Percentiles rank a stretch among this genome's conserved stretches.
These are phyloP conservation scores for Tolypocladium capitatum DNA, from an alignment of 2,329 filamentous ascomycete species.

Conservation along the genomic window DNA sequence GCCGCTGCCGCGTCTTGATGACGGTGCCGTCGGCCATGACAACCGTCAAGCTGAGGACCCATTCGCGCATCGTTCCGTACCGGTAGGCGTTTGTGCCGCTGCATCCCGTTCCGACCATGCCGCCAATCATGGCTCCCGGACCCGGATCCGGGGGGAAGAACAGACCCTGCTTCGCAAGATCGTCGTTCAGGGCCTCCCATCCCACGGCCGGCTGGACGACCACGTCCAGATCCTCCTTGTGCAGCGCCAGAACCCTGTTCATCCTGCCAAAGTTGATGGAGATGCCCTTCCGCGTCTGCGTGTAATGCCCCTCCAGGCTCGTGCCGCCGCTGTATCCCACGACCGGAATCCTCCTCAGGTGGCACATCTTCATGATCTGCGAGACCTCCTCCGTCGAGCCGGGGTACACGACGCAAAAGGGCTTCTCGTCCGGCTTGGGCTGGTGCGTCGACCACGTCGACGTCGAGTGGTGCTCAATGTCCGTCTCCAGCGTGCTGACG, in stretches of 20 bases:
- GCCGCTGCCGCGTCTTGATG: slow-evolving; percentile 78
- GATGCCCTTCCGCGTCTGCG: slow-evolving; percentile 68
- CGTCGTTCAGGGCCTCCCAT: slow-evolving; percentile 77
- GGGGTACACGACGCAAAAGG: slow-evolving; percentile 66
- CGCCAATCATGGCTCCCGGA: slow-evolving; percentile 83
- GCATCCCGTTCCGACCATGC: slow-evolving; percentile 65
- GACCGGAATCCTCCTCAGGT: slow-evolving; percentile 67
- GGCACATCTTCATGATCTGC: slow-evolving; percentile 80
- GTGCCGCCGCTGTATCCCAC: slow-evolving; percentile 82
- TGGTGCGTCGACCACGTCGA: slow-evolving; percentile 52
- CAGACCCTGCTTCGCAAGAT: slow-evolving; percentile 56
- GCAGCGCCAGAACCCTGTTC: slow-evolving; percentile 65
- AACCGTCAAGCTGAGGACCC: slow-evolving; percentile 77
- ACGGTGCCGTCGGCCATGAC: slow-evolving; percentile 83
- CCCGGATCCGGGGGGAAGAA: slow-evolving; percentile 92
- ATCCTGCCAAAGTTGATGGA: slow-evolving; percentile 79
- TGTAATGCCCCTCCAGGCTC: slow-evolving; percentile 79
- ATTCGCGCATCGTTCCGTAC: slow-evolving; percentile 91
- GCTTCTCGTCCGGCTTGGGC: slow-evolving; percentile 31
- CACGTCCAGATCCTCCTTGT: slow-evolving; percentile 66
- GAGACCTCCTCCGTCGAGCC: slow-evolving; percentile 69
- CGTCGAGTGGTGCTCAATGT: slow-evolving; percentile 42
- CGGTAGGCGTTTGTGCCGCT: slow-evolving; percentile 81
- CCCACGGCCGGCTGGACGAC: slow-evolving; percentile 71
- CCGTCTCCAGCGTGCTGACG: slow-evolving; percentile 44